A percentile compares a stretch with the other conserved stretches of the same genome.
phyloP scores from a whole-genome alignment of 1,284 basidiomycete genomes.

The Dichomitus squalens region DNA sequence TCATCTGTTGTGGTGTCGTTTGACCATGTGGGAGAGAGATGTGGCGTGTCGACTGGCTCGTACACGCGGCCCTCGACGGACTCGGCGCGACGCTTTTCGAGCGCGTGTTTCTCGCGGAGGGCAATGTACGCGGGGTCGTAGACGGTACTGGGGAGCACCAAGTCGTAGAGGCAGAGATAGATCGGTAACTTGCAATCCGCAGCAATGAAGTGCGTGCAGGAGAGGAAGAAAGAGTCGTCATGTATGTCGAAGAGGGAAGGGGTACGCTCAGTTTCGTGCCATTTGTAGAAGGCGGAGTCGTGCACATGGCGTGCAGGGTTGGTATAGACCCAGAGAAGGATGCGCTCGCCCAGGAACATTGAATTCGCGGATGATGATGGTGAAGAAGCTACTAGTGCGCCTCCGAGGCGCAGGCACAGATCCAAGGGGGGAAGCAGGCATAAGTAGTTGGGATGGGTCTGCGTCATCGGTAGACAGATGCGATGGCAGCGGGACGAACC shows the following conservation, averaged over 20 bases:
- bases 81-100: slow-evolving; percentile 41
- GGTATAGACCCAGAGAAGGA: slow-evolving; percentile 32
- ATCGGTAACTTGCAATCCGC: slow-evolving; percentile 42
- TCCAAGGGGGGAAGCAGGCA: background rate
- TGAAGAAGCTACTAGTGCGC: background rate
- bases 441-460: background rate
- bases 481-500: background rate
- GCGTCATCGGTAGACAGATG: slow-evolving; percentile 2
- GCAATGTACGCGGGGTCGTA: slow-evolving; percentile 49
- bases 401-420: no score
- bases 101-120: slow-evolving; percentile 42
- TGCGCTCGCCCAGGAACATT: background rate
- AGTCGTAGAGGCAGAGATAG: slow-evolving; percentile 60
- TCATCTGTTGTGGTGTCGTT: background rate
- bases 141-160: slow-evolving; percentile 49
- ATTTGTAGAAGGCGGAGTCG: slow-evolving; percentile 41
- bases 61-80: slow-evolving; percentile 55
- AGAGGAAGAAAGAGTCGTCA: slow-evolving; percentile 45
- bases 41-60: slow-evolving; percentile 27
- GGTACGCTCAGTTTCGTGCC: slow-evolving; percentile 69
- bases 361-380: background rate
- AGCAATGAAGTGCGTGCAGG: slow-evolving; percentile 51
- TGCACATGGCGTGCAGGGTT: slow-evolving; percentile 32
- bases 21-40: background rate
- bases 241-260: slow-evolving; percentile 58